Evolutionary conservation across 345 rosid species (phyloP).

Genomic region (Nasturtium officinale): DNA sequence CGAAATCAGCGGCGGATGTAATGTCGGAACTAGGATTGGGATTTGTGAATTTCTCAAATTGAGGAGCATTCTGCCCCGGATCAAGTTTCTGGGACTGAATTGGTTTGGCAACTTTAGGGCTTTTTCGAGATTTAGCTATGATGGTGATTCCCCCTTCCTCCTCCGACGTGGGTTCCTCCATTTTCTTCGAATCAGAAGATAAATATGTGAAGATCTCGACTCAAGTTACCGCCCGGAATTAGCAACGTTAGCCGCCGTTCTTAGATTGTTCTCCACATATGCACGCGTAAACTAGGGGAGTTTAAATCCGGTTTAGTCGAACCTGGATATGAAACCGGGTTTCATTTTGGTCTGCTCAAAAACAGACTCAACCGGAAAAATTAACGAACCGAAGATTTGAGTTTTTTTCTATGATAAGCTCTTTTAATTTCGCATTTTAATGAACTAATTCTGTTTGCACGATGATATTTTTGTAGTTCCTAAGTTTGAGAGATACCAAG

Average conservation of each 20-base stretch:
- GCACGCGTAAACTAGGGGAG: constrained; percentile 26
- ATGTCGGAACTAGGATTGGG: constrained; percentile 37
- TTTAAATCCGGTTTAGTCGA: constrained; percentile 23
- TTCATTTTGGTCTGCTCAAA: neutral
- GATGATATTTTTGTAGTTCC: neutral
- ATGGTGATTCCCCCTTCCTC: constrained; percentile 56
- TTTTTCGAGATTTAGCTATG: constrained; percentile 52
- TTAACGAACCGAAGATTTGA: neutral
- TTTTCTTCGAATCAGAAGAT: constrained; percentile 8
- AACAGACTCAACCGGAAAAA: neutral
- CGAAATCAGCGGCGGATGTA: constrained; percentile 44
- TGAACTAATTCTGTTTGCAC: neutral
- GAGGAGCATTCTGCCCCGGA: constrained; percentile 30
- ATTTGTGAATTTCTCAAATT: constrained; percentile 48
- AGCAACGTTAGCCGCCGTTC: constrained; percentile 27
- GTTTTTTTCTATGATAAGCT: neutral
- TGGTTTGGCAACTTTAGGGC: constrained; percentile 15
- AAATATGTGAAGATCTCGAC: neutral
- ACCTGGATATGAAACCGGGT: neutral
- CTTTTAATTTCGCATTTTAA: neutral
- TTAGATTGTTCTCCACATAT: neutral
- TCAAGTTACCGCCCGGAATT: constrained; percentile 17
- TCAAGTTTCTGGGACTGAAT: constrained; percentile 37
- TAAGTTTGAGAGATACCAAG: neutral
- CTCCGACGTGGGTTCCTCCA: constrained; percentile 37